phyloP scores from a whole-genome alignment of 2,329 filamentous ascomycete genomes.

The Penicillium sclerotigenum region DNA sequence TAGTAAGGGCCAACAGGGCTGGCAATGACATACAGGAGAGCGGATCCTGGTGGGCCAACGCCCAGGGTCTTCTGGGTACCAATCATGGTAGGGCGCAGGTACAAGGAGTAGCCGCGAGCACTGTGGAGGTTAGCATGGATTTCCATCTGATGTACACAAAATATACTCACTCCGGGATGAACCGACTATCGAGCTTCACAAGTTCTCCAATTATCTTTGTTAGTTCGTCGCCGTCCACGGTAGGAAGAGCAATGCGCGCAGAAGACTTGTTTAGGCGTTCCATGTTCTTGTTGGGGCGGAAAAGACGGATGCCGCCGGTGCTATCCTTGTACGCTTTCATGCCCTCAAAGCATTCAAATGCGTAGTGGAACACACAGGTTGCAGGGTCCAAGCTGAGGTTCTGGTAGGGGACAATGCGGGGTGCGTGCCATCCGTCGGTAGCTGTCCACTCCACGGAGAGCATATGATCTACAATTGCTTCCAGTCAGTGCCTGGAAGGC shows the following conservation, averaged over 20 bases:
- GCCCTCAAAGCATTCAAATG: conserved; percentile 96
- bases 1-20: conserved; percentile 97
- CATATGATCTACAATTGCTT: conserved; percentile 77
- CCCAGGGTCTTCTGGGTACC: conserved; percentile 93
- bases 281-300: conserved; percentile 97
- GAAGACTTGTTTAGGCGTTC: conserved; percentile 86
- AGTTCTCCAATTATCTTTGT: conserved; percentile 80
- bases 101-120: conserved; percentile 81
- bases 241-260: conserved; percentile 87
- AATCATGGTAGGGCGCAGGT: conserved; percentile 94
- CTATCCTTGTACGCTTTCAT: conserved; percentile 99
- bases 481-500: conserved; percentile 18
- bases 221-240: conserved; percentile 69
- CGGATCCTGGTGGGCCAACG: conserved; percentile 85
- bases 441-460: conserved; percentile 91
- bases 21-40: conserved; percentile 90
- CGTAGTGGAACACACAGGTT: conserved; percentile 97
- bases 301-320: conserved; percentile 73
- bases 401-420: conserved; percentile 87
- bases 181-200: conserved; percentile 76
- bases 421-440: conserved; percentile 74
- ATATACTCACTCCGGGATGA: conserved; percentile 70
- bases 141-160: not conserved
- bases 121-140: conserved; percentile 31
- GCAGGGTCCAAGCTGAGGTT: conserved; percentile 95